Evolutionary conservation across 331 rosid genomes (phyloP).

Genomic region (Rhamnella rubrinervis): DNA sequence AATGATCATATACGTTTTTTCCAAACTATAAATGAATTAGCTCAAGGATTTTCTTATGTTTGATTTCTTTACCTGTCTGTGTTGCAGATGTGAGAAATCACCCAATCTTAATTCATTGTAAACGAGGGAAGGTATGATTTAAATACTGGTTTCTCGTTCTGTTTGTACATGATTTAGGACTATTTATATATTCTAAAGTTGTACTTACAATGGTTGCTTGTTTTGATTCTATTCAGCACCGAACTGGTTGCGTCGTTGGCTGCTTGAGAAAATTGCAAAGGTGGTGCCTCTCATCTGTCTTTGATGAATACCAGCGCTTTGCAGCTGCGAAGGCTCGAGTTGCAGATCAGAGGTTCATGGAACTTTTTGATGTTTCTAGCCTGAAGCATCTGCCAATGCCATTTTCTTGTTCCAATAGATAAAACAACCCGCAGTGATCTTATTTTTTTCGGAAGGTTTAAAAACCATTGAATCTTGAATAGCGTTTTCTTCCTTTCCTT

Average conservation of each 20-base stretch:
- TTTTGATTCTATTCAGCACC: constrained; percentile 56
- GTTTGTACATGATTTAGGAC: background rate
- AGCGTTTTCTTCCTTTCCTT: constrained; percentile 32
- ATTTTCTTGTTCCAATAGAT: constrained; percentile 70
- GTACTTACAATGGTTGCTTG: constrained; percentile 11
- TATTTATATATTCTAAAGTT: constrained; percentile 1
- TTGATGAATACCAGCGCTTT: constrained; percentile 90
- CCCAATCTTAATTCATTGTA: constrained; percentile 91
- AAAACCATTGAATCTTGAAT: constrained; percentile 14
- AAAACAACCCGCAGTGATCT: background rate
- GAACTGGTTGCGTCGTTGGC: constrained; percentile 94
- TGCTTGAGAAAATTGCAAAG: constrained; percentile 85
- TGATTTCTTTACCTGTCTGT: constrained; percentile 10
- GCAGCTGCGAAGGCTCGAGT: constrained; percentile 98
- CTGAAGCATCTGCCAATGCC: constrained; percentile 67
- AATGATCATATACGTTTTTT: background rate
- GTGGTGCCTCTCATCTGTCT: constrained; percentile 91
- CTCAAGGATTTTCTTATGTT: constrained; percentile 14
- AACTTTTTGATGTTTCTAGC: constrained; percentile 81
- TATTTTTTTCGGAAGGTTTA: no score
- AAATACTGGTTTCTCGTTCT: background rate
- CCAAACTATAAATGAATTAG: background rate
- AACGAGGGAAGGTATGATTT: constrained; percentile 82
- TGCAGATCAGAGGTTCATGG: constrained; percentile 93
- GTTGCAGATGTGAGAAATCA: constrained; percentile 86